Evolutionary conservation across 2,329 filamentous ascomycete genomes (phyloP).

Genomic region (Geosmithia flava): DNA sequence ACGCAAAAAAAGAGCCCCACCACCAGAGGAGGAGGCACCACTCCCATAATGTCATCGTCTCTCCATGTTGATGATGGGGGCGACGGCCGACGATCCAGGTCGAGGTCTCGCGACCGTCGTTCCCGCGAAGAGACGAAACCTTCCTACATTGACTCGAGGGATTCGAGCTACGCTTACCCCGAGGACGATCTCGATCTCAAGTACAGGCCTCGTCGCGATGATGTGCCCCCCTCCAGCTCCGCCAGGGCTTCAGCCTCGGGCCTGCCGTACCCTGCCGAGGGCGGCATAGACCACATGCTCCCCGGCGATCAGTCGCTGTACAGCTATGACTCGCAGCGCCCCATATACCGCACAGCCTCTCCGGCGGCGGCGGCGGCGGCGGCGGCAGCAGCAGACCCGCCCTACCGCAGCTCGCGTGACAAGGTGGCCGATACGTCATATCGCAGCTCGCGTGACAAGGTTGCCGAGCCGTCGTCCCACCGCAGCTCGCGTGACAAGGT

Average conservation of each 20-base stretch:
- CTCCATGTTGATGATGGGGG: conserved; percentile 30
- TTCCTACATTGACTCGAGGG: conserved; percentile 25
- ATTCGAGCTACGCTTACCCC: conserved; percentile 27
- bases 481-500: conserved; percentile 22
- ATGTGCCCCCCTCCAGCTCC: conserved; percentile 12
- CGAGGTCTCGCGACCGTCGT: conserved; percentile 25
- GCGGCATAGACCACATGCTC: conserved; percentile 21
- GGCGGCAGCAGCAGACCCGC: too few species aligned
- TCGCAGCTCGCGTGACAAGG: too few species aligned
- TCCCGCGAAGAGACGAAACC: conserved; percentile 12
- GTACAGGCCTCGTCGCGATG: conserved; percentile 17
- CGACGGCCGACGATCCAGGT: conserved; percentile 33
- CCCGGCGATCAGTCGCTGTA: conserved; percentile 22
- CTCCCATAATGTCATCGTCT: conserved; percentile 35
- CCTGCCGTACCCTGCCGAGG: conserved; percentile 26
- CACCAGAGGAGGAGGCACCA: neutral
- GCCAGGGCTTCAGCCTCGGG: conserved; percentile 14
- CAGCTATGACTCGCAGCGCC: conserved; percentile 22
- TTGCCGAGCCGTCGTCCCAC: conserved; percentile 15
- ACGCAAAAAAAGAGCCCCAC: too few species aligned
- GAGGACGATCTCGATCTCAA: conserved; percentile 28
- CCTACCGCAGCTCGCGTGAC: too few species aligned
- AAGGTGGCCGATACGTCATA: conserved; percentile 3
- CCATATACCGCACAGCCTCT: conserved; percentile 20
- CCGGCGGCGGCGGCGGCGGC: too few species aligned